Conservation (phyloP, 441 rosid species). For the Omphalea diandra region DNA sequence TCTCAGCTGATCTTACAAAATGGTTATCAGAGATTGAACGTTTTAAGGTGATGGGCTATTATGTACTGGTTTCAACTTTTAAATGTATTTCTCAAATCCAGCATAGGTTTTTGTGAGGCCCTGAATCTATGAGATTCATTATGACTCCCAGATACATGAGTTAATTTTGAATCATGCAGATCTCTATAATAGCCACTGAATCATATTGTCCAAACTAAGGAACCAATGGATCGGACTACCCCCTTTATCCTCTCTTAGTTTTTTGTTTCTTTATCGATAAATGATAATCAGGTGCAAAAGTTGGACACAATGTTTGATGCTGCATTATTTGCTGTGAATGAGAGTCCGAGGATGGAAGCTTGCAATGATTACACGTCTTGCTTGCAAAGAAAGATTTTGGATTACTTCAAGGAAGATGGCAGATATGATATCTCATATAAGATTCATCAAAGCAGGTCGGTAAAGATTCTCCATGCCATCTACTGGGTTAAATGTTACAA, state of each 20-base stretch:
- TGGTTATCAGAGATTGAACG: slow-evolving; percentile 83
- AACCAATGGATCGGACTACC: slow-evolving; percentile 7
- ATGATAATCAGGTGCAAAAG: slow-evolving; percentile 42
- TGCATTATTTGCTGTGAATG: slow-evolving; percentile 38
- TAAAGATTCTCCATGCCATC: slow-evolving; percentile 18
- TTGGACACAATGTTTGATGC: slow-evolving; percentile 55
- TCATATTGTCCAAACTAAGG: background rate
- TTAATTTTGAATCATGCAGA: background rate
- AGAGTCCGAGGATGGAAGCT: slow-evolving; percentile 45
- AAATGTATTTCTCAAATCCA: slow-evolving; percentile 5
- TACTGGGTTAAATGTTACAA: background rate
- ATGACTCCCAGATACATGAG: background rate
- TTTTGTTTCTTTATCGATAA: slow-evolving; percentile 8
- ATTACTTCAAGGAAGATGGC: slow-evolving; percentile 49
- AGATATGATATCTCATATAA: slow-evolving; percentile 29
- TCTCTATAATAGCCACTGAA: background rate
- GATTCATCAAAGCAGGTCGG: slow-evolving; percentile 53
- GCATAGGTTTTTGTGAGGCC: background rate
- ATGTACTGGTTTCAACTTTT: slow-evolving; percentile 12
- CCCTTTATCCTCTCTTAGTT: slow-evolving; percentile 5
- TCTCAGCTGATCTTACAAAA: slow-evolving; percentile 62
- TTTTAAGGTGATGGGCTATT: slow-evolving; percentile 58
- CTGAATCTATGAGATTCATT: background rate
- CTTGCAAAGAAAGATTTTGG: slow-evolving; percentile 53
- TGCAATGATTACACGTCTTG: slow-evolving; percentile 52